Evolutionary conservation across 176 grass and related monocot species (phyloP), one percentile per base, ranked within the genome.

Genomic region (Eleusine indica): DNA sequence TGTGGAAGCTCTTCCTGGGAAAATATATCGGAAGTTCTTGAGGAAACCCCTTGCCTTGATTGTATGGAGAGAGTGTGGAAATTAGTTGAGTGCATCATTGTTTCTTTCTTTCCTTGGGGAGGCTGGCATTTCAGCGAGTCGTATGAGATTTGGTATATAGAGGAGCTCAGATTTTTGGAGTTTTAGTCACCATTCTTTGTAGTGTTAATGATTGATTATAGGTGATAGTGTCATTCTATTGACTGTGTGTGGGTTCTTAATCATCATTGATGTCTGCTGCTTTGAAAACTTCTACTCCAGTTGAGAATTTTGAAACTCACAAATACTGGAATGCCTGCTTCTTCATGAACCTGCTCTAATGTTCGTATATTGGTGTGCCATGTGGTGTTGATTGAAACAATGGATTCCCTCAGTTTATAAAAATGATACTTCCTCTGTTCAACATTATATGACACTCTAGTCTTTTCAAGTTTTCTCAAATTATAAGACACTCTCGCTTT

Each of bases 161-260:
- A 58, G 56, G 78, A 71, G 70, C 44, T 86, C 67, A 79, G 30
- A 56, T 92, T 89, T 86, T 80, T 41, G 83, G 13, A 66, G 57
- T 78, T 92, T 92, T 66, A 83, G 40, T 25, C 42, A 7, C 79
- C 84, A 86, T 92, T 89, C 70, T 83, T 92, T 81, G 75, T 92
- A 89, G 75, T 70, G 63, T 49, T 28, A 14, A 56, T 80, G 89
- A 84, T 87, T 87, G 75, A 84, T 80, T 90, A 84, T 90, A 87
- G 80, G 63, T 87, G 53, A 64, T 57, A 84, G 80, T 19, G 32
- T 28, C 53, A 80, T 71, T 80, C 21, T 84, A 57, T 66, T 78
- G 67, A 22, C 61, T 73, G 1, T 6, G 32, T 51, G 51, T 53
- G 84, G 29, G 37, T 83, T 79, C 74, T 53, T 74, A 9, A 70